A percentile compares a stretch with the other conserved stretches of the same genome.
phyloP scores from a whole-genome alignment of 495 filamentous ascomycete species.

The Neurospora sp. region DNA sequence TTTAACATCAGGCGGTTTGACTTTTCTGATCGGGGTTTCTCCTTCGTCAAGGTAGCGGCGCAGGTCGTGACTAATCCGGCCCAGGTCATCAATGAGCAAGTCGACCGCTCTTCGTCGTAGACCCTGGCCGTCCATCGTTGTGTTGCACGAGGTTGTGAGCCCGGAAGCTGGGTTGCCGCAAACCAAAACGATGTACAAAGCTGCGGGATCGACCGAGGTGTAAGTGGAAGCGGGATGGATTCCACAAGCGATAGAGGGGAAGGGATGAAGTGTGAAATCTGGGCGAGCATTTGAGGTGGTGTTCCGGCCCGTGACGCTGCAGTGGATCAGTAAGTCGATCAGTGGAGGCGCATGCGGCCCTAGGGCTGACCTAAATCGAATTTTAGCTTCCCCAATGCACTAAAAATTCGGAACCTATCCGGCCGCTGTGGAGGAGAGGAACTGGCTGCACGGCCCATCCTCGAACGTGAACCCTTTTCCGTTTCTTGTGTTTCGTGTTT shows the following conservation, averaged over 20 bases:
- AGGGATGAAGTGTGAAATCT: background rate
- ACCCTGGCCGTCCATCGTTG: slow-evolving; percentile 17
- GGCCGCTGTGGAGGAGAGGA: background rate
- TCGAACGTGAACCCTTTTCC: background rate
- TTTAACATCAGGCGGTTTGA: slow-evolving; percentile 19
- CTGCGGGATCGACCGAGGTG: slow-evolving; percentile 4
- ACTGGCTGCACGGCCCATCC: background rate
- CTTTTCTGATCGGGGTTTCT: slow-evolving; percentile 10
- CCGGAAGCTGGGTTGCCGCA: background rate
- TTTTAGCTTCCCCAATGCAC: background rate
- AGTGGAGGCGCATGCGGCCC: background rate
- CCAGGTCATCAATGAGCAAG: slow-evolving; percentile 16
- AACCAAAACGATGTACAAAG: background rate
- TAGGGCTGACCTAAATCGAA: background rate
- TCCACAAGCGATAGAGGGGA: background rate
- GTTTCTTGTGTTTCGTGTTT: background rate
- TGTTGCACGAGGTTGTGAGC: slow-evolving; percentile 13
- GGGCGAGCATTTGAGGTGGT: background rate
- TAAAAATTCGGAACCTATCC: background rate
- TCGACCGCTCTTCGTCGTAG: slow-evolving; percentile 12
- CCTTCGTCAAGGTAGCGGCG: slow-evolving; percentile 14
- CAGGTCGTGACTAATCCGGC: slow-evolving; percentile 14
- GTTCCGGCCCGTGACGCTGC: background rate
- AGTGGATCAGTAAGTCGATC: background rate
- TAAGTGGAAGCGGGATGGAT: background rate